These are phyloP conservation scores for Acephala macrosclerotiorum DNA, from an alignment of 2,329 filamentous ascomycete species.

Conservation along the genomic window DNA sequence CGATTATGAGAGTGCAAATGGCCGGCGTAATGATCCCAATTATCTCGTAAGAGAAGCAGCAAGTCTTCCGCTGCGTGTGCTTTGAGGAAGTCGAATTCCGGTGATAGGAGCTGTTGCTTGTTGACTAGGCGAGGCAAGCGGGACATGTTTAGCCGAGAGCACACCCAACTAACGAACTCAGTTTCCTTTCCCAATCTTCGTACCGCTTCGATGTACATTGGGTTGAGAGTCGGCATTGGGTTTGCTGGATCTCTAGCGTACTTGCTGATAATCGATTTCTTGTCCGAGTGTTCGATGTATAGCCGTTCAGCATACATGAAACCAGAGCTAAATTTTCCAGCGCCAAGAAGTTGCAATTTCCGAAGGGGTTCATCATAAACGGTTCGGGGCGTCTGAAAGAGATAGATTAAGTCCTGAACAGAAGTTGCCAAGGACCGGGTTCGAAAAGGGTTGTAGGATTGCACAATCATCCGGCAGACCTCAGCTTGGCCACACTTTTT, in stretches of 20 bases:
- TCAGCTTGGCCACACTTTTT: constrained; percentile 17
- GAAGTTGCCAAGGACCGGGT: constrained; percentile 10
- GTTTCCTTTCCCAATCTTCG: constrained; percentile 15
- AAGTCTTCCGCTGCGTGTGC: constrained; percentile 11
- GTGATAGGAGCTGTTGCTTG: not conserved
- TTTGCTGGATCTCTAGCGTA: constrained; percentile 17
- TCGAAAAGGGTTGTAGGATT: constrained; percentile 15
- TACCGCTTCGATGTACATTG: constrained; percentile 10
- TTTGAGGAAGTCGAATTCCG: constrained; percentile 18
- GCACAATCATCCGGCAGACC: constrained; percentile 21
- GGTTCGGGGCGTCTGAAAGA: constrained; percentile 17
- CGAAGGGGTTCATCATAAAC: constrained; percentile 16
- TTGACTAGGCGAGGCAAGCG: constrained; percentile 15
- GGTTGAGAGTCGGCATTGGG: constrained; percentile 9
- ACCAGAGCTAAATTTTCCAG: not conserved
- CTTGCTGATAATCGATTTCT: constrained; percentile 16
- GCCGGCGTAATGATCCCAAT: constrained; percentile 12
- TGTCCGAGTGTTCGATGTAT: constrained; percentile 8
- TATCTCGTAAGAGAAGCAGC: constrained; percentile 20
- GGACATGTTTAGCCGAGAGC: constrained; percentile 14
- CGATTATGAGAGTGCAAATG: too few species aligned
- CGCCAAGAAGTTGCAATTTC: constrained; percentile 13
- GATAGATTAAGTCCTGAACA: constrained; percentile 19
- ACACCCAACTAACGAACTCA: constrained; percentile 17
- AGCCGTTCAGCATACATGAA: constrained; percentile 12